Base-by-base conservation (phyloP, 23 red algal species). In the Cyanidioschyzon merolae region DNA sequence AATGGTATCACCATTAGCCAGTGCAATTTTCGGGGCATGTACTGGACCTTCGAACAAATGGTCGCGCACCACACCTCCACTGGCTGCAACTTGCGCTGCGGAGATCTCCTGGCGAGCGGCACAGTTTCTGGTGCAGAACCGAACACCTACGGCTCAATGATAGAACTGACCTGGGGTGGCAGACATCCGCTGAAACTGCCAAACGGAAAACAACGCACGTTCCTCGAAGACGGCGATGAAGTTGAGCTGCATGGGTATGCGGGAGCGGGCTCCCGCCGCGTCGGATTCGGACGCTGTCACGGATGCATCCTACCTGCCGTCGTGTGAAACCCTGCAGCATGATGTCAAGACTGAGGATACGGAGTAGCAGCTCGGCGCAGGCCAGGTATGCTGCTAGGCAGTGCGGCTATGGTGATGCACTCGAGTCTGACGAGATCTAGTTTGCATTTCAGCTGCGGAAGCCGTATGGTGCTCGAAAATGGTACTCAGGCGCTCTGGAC, bases 131-230 rank as follows among this genome's bases (percentile, higher is more conserved):
- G 83, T 1, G 12, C 15, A 29, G 67, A 0, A 39, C 2, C 50
- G 59, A 39, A 57, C n/a, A 50, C 36, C 27, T 76, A 51, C 17
- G 83, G 76, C n/a, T 79, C 74, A 17, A 30, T 91, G 51, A 63
- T 91, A 29, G 89, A 91, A 67, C 76, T 91, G 35, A 50, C 54
- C 35, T 91, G 89, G 89, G 74, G 79, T 36, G 89, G 89, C 35
- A 88, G 63, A 12, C 79, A 83, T 58, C 50, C 76, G 21, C 39
- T 91, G 29, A 40, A 31, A 34, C 36, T 91, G 54, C 74, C 37
- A 37, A 76, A 76, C 24, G 68, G 74, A 58, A 45, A 39, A 34
- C 51, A 37, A 38, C 77, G 89, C 24, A 82, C 36, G 38, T 91
- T 87, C 68, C 77, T 91, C 31, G 77, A 68, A 40, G 89, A 91